Base-by-base conservation (phyloP, 805 yeast species). In the Kodamaea hsintzibuensis region DNA sequence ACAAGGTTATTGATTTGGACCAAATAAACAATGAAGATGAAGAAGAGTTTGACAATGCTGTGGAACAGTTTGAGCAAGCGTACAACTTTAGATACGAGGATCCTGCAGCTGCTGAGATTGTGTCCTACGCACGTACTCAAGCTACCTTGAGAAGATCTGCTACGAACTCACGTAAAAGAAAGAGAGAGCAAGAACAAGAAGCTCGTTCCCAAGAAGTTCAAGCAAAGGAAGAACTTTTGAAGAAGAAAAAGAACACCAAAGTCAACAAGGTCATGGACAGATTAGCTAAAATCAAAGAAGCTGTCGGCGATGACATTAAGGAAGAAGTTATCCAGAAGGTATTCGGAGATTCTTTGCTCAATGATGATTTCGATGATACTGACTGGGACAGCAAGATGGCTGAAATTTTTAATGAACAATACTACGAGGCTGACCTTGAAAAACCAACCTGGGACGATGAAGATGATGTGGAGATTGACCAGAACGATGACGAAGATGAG, bases 11-110 rank as follows among this genome's bases (percentile, higher is more conserved):
- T 35, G 66, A 81, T 51, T 66, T 81, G 62, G 88, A 78, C 62
- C 74, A 70, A 56, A 72, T 77, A 13, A 82, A 79, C 63, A 69
- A 78, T 59, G 77, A 79, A 35, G 89, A 82, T 53, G 96, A 91
- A 62, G 93, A 87, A 47, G 95, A 89, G 52, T 92, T 92, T 64
- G 98, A 93, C 48, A 89, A 90, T 43, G 95, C 96, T 1, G 97
- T 88, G 5, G 99, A 95, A 62, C 77, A 83, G 63, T 91, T 90
- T 63, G 99, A 95, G 70, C 84, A 84, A 58, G 97, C 96, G 0
- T 93, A 92, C 73, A 95, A 95, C 65, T 93, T 93, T 79, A 82
- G 99, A 67, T 95, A 82, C 68, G 99, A 95, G 71, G 98, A 92
- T 63, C 91, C 96, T 13, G 83, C 85, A 59, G 82, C 97, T 6